Evolutionary conservation across 2,329 filamentous ascomycete species (phyloP), one percentile per base, ranked within the genome.

Genomic region (Aspergillus carbonarius): DNA sequence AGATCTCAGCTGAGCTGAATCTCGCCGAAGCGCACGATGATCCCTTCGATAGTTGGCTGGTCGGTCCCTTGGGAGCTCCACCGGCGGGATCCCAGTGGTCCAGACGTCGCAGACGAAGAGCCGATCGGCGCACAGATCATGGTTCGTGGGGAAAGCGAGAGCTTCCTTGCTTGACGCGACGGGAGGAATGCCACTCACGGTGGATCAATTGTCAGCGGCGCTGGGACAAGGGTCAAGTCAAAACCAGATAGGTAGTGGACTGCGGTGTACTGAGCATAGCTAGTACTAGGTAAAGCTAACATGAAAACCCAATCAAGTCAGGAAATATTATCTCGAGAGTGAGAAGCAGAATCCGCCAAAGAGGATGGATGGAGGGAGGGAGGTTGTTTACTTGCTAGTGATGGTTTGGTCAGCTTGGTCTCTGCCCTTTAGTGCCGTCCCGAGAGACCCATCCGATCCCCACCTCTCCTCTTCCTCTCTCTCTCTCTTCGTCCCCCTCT

Each of bases 81-180:
- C 58, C 49, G 18, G 27, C 17, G 25, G 23, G 30, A 39, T 48
- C 18, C 47, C 44, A 60, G 54, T 64, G 65, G 63, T 34, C 51
- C 34, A 42, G 18, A 20, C 57, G 35, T 47, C 35, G 44, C 34
- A 42, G 15, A 27, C 57, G 35, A 50, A 58, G 61, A 39, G 25
- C 48, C 52, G 65, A 64, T 64, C 62, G 57, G 56, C 62, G 57
- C 65, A 64, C 63, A 64, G 65, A 66, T 66, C 65, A 67, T 63
- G 59, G 60, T 63, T 62, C 60, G 47, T 63, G 59, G 55, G 55
- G 59, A 57, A 56, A 51, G 35, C 27, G 54, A 30, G 27, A 59
- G 57, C 54, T 53, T 58, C 55, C 60, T 63, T 58, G 58, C 60
- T 53, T 56, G 6, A 30, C 25, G 46, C 39, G 20, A 52, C 44